Conservation (phyloP, 2,329 filamentous ascomycete genomes). For the Arachnomyces sp. region DNA sequence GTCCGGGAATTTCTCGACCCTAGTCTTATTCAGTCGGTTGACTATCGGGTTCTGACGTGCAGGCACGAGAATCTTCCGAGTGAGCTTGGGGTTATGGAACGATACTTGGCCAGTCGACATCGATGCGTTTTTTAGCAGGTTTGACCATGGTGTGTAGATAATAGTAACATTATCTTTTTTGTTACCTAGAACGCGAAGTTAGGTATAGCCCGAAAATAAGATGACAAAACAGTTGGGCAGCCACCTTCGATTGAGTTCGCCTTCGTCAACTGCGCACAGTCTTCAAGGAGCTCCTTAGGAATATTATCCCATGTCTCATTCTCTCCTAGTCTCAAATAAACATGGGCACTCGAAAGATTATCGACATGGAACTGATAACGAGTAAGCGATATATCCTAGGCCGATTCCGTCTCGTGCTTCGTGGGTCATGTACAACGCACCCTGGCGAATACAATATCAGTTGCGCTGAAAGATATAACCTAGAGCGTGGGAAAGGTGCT, state of each 20-base stretch:
- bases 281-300: slow-evolving; percentile 62
- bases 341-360: slow-evolving; percentile 92
- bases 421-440: slow-evolving; percentile 7
- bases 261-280: slow-evolving; percentile 96
- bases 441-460: slow-evolving; percentile 7
- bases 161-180: slow-evolving; percentile 97
- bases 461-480: neutral
- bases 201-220: neutral
- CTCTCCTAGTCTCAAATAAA: slow-evolving; percentile 78
- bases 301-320: slow-evolving; percentile 79
- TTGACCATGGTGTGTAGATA: slow-evolving; percentile 97
- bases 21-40: slow-evolving; percentile 98
- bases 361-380: slow-evolving; percentile 77
- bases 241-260: slow-evolving; percentile 94
- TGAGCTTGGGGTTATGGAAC: slow-evolving; percentile 79
- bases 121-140: slow-evolving; percentile 86
- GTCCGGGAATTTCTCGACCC: slow-evolving; percentile 78
- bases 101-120: slow-evolving; percentile 94
- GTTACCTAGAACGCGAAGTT: slow-evolving; percentile 54
- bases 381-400: too few relatives aligned
- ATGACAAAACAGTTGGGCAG: neutral
- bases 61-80: slow-evolving; percentile 71
- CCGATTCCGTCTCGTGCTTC: too few relatives aligned
- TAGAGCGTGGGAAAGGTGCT: slow-evolving; percentile 3
- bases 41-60: slow-evolving; percentile 81